Evolutionary conservation across 2,329 filamentous ascomycete genomes (phyloP).

Genomic region (Fulvia fulva): DNA sequence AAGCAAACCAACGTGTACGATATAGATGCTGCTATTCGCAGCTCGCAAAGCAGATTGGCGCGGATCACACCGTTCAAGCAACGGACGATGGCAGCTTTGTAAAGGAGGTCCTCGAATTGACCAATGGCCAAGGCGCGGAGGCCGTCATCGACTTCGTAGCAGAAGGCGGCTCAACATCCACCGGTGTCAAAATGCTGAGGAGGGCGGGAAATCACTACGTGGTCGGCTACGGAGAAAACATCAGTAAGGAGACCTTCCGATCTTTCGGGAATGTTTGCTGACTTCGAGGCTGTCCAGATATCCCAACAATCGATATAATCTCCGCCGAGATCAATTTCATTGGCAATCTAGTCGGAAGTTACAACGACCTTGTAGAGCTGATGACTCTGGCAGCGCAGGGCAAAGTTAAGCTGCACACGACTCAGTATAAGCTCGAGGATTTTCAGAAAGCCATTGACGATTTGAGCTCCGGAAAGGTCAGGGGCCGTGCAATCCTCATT

Average conservation of each 20-base stretch:
- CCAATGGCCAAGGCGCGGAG: constrained; percentile 23
- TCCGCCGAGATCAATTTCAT: constrained; percentile 28
- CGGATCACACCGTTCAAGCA: constrained; percentile 22
- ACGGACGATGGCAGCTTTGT: constrained; percentile 22
- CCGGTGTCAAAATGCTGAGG: constrained; percentile 26
- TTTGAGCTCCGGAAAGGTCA: constrained; percentile 20
- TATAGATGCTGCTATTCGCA: too few species aligned
- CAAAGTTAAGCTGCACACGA: constrained; percentile 25
- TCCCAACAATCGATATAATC: constrained; percentile 25
- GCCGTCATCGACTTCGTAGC: constrained; percentile 27
- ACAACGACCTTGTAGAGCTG: constrained; percentile 25
- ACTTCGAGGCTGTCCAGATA: constrained; percentile 2
- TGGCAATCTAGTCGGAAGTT: constrained; percentile 23
- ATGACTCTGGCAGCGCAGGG: constrained; percentile 26
- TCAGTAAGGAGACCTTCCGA: background rate
- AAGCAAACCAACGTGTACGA: too few species aligned
- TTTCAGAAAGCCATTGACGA: constrained; percentile 28
- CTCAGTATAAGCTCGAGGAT: constrained; percentile 26
- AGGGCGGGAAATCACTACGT: constrained; percentile 28
- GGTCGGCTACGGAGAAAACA: constrained; percentile 25
- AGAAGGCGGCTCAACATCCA: constrained; percentile 24
- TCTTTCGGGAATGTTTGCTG: background rate
- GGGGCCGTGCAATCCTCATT: constrained; percentile 23
- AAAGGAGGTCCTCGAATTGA: constrained; percentile 23
- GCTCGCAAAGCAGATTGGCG: constrained; percentile 26